A percentile compares a stretch with the other conserved stretches of the same genome.
Evolutionary conservation across 1,139 yeast genomes (phyloP).

Genomic region (Suhomyces bokatorum): DNA sequence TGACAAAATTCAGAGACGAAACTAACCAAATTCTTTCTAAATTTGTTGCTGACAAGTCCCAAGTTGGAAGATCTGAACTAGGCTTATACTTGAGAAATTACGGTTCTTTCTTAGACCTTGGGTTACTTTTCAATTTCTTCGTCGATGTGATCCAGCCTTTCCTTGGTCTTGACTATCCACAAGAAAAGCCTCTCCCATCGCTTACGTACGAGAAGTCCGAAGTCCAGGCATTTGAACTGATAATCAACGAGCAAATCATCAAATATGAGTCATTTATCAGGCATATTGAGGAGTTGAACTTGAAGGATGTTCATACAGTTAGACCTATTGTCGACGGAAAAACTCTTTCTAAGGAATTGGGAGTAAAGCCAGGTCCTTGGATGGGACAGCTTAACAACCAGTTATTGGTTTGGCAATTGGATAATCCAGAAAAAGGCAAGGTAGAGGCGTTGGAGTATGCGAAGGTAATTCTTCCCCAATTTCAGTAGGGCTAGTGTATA

Average conservation of each 20-base stretch:
- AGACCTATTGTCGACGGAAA: slow-evolving; percentile 73
- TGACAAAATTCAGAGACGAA: slow-evolving; percentile 24
- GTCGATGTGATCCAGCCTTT: slow-evolving; percentile 25
- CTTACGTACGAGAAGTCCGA: slow-evolving; percentile 12
- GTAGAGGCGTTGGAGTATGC: slow-evolving; percentile 56
- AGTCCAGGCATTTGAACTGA: slow-evolving; percentile 7
- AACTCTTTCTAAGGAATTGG: slow-evolving; percentile 50
- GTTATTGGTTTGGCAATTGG: slow-evolving; percentile 73
- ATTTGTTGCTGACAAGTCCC: slow-evolving; percentile 24
- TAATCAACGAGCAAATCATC: slow-evolving; percentile 4
- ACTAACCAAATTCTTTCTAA: slow-evolving; percentile 17
- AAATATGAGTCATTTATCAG: slow-evolving; percentile 39
- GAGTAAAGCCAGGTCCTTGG: slow-evolving; percentile 84
- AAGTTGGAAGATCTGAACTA: slow-evolving; percentile 51
- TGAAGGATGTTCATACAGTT: slow-evolving; percentile 44
- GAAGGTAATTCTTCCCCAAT: slow-evolving; percentile 17
- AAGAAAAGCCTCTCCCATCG: slow-evolving; percentile 13
- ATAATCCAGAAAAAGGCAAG: slow-evolving; percentile 55
- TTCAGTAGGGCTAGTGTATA: not conserved
- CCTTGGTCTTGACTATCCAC: slow-evolving; percentile 5
- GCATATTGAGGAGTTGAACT: slow-evolving; percentile 26
- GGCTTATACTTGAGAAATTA: slow-evolving; percentile 61
- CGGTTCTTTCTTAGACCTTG: slow-evolving; percentile 53
- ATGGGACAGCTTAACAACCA: slow-evolving; percentile 55
- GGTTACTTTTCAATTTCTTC: slow-evolving; percentile 35